Base-by-base conservation (phyloP, 768 basidiomycete species). In the Polyporus arcularius region DNA sequence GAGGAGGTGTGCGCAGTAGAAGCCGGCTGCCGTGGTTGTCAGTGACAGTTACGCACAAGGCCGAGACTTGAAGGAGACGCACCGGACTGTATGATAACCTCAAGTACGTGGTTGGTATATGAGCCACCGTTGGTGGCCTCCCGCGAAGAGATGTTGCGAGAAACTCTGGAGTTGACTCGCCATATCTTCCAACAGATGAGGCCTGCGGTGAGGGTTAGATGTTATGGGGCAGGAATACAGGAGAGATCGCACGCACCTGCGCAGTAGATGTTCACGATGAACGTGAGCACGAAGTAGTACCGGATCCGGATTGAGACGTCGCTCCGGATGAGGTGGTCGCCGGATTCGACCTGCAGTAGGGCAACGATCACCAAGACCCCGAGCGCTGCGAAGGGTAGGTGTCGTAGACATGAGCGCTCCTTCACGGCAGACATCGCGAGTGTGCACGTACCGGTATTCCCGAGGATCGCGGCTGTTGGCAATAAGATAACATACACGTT, bases 171-270 rank as follows among this genome's bases (percentile, higher is more conserved):
- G 52, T 59, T 42, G n/a, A 59, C 35, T 31, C 51, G 52, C 58
- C 58, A 59, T 41, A 59, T 59, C 51, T 53, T 59, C 31, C 21
- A 26, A 30, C 42, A 59, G 52, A 59, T 59, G 16, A 59, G 52
- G 31, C 18, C 46, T 48, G 18, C 6, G 46, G 26, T 5, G 8
- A 12, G 6, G 46, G 35, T 35, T 6, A 35, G 35, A 35, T 11
- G 11, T 35, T 11, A 35, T 35, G 7, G 7, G 35, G 35, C 35
- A 35, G 35, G 35, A 35, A 35, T 35, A 7, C 35, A 6, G 35
- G 6, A 11, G 35, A 11, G 45, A 18, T 45, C 15, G 16, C 6
- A 28, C 46, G 21, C 26, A 48, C 42, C 42, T 28, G 50, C 58
- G 35, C 58, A 59, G 40, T 46, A 15, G 30, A 53, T 18, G 43